Percentiles rank a stretch among this genome's conserved stretches.
Conservation (phyloP, 140 eudicot species). For the Flaveria floridana region DNA sequence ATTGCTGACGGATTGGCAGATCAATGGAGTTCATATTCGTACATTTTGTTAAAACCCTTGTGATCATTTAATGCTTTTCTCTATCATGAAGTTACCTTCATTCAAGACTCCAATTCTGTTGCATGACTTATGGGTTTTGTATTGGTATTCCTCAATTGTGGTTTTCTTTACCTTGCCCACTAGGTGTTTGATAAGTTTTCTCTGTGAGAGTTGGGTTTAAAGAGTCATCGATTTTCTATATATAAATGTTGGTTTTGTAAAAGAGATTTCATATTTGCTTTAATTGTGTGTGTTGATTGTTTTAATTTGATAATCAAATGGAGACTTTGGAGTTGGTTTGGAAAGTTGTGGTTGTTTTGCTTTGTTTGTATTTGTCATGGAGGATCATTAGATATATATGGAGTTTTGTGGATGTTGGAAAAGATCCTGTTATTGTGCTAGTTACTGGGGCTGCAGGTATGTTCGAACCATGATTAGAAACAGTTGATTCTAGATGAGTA, state of each 20-base stretch:
- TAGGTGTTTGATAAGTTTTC: conserved; percentile 28
- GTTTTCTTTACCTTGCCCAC: conserved; percentile 43
- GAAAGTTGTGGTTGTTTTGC: conserved; percentile 50
- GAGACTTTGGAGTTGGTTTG: conserved; percentile 43
- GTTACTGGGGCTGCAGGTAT: conserved; percentile 94
- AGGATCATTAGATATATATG: conserved; percentile 59
- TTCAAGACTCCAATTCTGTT: conserved; percentile 24
- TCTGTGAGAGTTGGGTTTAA: conserved; percentile 22
- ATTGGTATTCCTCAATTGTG: conserved; percentile 37
- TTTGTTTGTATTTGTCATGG: conserved; percentile 56
- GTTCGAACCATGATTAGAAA: conserved; percentile 20
- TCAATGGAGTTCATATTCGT: conserved; percentile 1
- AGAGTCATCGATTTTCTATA: conserved; percentile 1
- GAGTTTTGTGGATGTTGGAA: conserved; percentile 63
- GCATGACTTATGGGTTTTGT: conserved; percentile 39
- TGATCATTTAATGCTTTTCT: conserved; percentile 29
- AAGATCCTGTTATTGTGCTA: conserved; percentile 72
- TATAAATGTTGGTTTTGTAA: conserved; percentile 4
- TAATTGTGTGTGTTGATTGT: conserved; percentile 17
- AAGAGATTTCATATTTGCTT: not conserved
- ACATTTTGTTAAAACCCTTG: conserved; percentile 27
- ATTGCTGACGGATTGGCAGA: not conserved
- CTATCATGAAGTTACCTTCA: conserved; percentile 23
- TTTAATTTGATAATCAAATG: conserved; percentile 31
- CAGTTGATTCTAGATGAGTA: not conserved